Evolutionary conservation across 306 rosid genomes (phyloP).

Genomic region (Castanea mollissima): DNA sequence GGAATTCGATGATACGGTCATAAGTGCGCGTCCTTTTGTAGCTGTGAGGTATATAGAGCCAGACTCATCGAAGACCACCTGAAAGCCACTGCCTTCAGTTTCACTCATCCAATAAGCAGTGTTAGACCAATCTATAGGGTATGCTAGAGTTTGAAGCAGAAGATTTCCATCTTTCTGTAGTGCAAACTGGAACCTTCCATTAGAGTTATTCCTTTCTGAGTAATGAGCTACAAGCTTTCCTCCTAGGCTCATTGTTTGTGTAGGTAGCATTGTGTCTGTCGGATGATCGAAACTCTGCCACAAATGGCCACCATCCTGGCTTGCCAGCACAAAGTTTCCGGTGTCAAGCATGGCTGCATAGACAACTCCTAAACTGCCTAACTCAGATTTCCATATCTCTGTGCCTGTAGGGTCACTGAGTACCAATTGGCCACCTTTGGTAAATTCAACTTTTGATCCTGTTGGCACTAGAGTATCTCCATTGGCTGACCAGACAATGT

Average conservation of each 20-base stretch:
- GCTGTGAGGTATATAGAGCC: constrained; percentile 32
- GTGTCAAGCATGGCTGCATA: constrained; percentile 43
- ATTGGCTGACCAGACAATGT: neutral
- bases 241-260: constrained; percentile 20
- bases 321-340: constrained; percentile 49
- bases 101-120: neutral
- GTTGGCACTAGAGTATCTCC: neutral
- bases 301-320: neutral
- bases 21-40: constrained; percentile 10
- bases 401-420: constrained; percentile 23
- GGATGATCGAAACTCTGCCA: constrained; percentile 61
- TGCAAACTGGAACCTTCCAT: constrained; percentile 47
- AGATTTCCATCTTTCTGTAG: constrained; percentile 19
- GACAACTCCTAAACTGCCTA: constrained; percentile 2
- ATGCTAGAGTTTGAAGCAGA: constrained; percentile 25
- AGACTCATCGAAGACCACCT: constrained; percentile 32
- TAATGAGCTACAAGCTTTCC: constrained; percentile 27
- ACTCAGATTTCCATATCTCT: constrained; percentile 19
- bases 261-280: constrained; percentile 60
- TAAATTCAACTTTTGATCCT: neutral
- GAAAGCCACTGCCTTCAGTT: neutral
- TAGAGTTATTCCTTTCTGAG: neutral
- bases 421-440: constrained; percentile 5
- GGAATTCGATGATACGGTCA: neutral
- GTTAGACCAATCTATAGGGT: constrained; percentile 24